Evolutionary conservation across 2,329 filamentous ascomycete genomes (phyloP).

Genomic region (Colletotrichum sp.): DNA sequence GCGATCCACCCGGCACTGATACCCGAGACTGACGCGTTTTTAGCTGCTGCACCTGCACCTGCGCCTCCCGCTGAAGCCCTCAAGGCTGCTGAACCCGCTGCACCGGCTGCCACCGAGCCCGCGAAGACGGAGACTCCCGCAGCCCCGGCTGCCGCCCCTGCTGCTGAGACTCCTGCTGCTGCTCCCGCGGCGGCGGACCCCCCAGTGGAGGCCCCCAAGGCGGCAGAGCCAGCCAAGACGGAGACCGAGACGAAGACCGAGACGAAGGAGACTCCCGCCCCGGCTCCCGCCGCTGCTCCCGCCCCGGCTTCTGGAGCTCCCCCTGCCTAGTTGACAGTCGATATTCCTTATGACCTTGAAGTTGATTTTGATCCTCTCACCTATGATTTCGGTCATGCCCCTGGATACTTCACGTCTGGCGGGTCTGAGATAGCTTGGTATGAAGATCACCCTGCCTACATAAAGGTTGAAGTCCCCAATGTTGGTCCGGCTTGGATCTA

Average conservation of each 20-base stretch:
- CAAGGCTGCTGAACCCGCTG: slow-evolving; percentile 22
- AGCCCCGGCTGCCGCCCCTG: slow-evolving; percentile 26
- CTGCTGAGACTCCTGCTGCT: slow-evolving; percentile 20
- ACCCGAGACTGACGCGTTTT: neutral
- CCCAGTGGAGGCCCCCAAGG: neutral
- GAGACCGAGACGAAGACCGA: slow-evolving; percentile 16
- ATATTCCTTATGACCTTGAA: neutral
- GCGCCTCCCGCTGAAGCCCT: slow-evolving; percentile 24
- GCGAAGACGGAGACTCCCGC: slow-evolving; percentile 25
- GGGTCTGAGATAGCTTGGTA: neutral
- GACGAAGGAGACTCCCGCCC: slow-evolving; percentile 23
- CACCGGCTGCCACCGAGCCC: slow-evolving; percentile 24
- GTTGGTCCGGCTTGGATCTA: neutral
- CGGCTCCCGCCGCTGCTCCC: slow-evolving; percentile 28
- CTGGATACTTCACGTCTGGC: neutral
- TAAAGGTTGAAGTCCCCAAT: neutral
- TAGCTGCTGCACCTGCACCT: slow-evolving; percentile 31
- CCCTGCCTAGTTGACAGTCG: slow-evolving; percentile 1
- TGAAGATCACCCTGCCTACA: neutral
- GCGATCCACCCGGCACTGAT: neutral
- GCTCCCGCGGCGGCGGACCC: slow-evolving; percentile 1
- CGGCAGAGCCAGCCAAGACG: slow-evolving; percentile 10
- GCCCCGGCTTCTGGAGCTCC: slow-evolving; percentile 26
- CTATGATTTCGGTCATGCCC: neutral
- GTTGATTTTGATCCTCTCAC: neutral